phyloP scores from a whole-genome alignment of 2,329 filamentous ascomycete species.

The Diaporthe australafricana region DNA sequence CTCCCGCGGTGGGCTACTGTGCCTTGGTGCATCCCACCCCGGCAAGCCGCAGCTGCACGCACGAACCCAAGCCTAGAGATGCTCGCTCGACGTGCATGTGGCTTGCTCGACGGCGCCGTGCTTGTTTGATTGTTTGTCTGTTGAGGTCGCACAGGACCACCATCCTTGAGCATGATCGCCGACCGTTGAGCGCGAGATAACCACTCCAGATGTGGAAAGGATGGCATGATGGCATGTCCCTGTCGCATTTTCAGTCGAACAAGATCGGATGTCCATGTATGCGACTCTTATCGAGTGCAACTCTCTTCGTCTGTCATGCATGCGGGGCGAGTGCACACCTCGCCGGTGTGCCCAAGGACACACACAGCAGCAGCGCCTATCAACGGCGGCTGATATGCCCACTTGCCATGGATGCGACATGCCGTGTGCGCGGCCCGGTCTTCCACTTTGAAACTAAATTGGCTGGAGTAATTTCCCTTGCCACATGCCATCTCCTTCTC shows the following conservation, averaged over 20 bases:
- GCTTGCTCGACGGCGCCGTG: constrained; percentile 8
- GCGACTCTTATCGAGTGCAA: neutral
- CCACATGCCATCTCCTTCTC: neutral
- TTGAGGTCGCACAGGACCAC: constrained; percentile 5
- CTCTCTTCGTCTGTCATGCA: constrained; percentile 16
- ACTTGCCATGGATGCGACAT: constrained; percentile 12
- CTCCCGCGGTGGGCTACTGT: constrained; percentile 6
- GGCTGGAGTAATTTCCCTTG: constrained; percentile 12
- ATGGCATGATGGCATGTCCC: neutral
- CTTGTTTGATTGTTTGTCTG: constrained; percentile 16
- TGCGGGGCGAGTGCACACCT: constrained; percentile 11
- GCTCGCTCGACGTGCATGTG: constrained; percentile 10
- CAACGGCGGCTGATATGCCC: constrained; percentile 9
- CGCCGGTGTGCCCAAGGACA: neutral
- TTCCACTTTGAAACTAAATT: constrained; percentile 6
- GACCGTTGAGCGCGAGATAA: constrained; percentile 19
- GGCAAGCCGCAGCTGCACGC: constrained; percentile 5
- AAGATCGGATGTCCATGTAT: constrained; percentile 13
- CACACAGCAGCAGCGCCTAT: constrained; percentile 1
- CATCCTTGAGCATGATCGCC: constrained; percentile 1
- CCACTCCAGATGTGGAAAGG: neutral
- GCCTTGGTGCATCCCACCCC: neutral
- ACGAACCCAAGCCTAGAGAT: neutral
- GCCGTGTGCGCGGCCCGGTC: constrained; percentile 9
- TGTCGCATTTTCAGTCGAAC: neutral